Percentiles rank a stretch among this genome's conserved stretches.
These are phyloP conservation scores for Cyberlindnera maritima DNA, from an alignment of 805 yeast genomes.

Conservation along the genomic window DNA sequence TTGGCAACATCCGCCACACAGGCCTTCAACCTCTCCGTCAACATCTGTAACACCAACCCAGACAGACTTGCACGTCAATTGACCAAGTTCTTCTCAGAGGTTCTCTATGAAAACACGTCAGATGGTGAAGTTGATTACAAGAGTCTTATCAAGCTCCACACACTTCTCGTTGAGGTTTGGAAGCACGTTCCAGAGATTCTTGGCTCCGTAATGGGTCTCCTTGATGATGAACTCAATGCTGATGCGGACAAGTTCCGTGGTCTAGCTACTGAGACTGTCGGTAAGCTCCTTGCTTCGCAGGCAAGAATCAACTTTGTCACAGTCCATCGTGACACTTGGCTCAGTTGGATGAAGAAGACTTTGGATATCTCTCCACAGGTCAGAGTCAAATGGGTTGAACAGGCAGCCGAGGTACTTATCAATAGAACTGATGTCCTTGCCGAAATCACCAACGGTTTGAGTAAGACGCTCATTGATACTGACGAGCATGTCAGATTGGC, in stretches of 20 bases:
- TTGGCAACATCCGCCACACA: constrained; percentile 32
- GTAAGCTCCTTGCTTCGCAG: constrained; percentile 52
- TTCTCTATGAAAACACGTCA: constrained; percentile 49
- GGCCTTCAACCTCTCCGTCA: constrained; percentile 62
- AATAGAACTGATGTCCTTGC: constrained; percentile 43
- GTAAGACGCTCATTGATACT: constrained; percentile 69
- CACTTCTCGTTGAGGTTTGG: constrained; percentile 68
- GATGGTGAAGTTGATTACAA: constrained; percentile 28
- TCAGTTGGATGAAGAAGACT: constrained; percentile 71
- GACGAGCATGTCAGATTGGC: constrained; percentile 69
- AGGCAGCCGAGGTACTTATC: constrained; percentile 46
- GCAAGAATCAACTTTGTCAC: constrained; percentile 56
- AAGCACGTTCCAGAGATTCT: constrained; percentile 70
- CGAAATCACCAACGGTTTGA: constrained; percentile 56
- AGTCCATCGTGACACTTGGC: constrained; percentile 59
- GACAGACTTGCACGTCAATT: constrained; percentile 74
- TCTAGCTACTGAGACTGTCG: constrained; percentile 72
- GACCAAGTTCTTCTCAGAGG: constrained; percentile 78
- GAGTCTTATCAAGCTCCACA: constrained; percentile 60
- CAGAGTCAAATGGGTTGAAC: constrained; percentile 67
- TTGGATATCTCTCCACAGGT: constrained; percentile 66
- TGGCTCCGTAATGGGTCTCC: constrained; percentile 69
- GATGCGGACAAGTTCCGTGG: constrained; percentile 60
- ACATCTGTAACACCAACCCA: constrained; percentile 64
- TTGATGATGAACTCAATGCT: constrained; percentile 78